Evolutionary conservation across 1,139 yeast genomes (phyloP).

Genomic region (Saccharomyces hybrid): DNA sequence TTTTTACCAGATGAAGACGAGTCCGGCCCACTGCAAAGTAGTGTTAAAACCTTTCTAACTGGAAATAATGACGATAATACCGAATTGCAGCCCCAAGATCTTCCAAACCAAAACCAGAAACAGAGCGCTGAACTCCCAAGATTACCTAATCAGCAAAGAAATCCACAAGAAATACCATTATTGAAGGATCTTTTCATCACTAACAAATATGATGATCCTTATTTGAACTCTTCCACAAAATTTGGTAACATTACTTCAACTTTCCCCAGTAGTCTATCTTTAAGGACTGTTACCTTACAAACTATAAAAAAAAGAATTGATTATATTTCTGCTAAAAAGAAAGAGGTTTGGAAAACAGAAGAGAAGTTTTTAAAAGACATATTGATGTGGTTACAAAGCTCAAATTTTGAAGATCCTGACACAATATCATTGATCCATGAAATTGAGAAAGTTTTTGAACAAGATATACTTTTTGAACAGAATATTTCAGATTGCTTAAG

Average conservation of each 20-base stretch:
- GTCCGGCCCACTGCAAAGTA: background rate
- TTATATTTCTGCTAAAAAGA: conserved; percentile 20
- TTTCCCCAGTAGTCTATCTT: background rate
- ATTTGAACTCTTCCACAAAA: background rate
- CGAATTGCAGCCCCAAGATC: background rate
- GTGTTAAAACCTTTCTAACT: conserved; percentile 4
- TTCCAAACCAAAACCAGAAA: background rate
- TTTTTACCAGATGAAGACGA: background rate
- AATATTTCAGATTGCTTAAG: conserved; percentile 16
- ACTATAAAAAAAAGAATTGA: conserved; percentile 19
- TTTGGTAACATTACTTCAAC: background rate
- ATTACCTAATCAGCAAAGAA: background rate
- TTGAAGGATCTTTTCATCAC: background rate
- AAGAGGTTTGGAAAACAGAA: conserved; percentile 16
- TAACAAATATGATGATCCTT: background rate
- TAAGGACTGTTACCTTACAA: conserved; percentile 11
- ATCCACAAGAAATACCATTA: background rate
- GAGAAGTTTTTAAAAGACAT: conserved; percentile 22
- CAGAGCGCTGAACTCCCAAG: background rate
- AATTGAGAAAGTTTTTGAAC: conserved; percentile 19
- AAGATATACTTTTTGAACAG: conserved; percentile 21
- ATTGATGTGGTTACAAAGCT: conserved; percentile 21
- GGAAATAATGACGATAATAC: conserved; percentile 1
- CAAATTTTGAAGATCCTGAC: conserved; percentile 17
- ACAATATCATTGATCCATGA: conserved; percentile 17